Evolutionary conservation across 768 basidiomycete species (phyloP), one percentile per base, ranked within the genome.

Genomic region (Amyloporia xantha): DNA sequence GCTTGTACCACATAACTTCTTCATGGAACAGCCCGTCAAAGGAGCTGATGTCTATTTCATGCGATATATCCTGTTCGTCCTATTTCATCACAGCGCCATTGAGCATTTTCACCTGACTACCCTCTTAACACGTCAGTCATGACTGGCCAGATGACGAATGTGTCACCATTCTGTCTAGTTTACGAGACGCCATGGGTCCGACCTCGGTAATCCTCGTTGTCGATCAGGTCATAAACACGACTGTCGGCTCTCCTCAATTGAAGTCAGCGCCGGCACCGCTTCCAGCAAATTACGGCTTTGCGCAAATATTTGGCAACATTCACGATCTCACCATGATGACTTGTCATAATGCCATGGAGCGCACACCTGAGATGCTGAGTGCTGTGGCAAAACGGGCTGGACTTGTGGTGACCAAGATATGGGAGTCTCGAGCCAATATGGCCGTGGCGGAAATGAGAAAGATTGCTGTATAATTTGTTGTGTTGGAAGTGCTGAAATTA

Each of bases 291-390:
- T 55, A 55, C 23, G 54, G 51, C 11, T 12, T 7, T 5, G 50
- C 47, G 4, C 23, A 19, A 12, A 38, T 44, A 3, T 40, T 49
- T 19, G 26, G 27, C 6, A 47, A 55, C 39, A 30, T 41, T 11
- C 44, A 43, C 25, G 54, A 55, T 42, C 43, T 55, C 15, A 41
- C 44, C 44, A 55, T 55, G 54, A 40, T 55, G 13, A 35, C 48
- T 7, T 21, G 43, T 27, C 41, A 48, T 5, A 55, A 55, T 17
- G 48, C 48, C 17, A 43, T 19, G 12, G 54, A 55, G 38, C 41
- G 51, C n/a, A 52, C 48, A 4, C 54, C 51, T 0, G 54, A 49
- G 24, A 39, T 47, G 42, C 28, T 48, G 3, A 13, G 37, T 13
- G 24, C 25, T 2, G 49, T 55, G 17, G 54, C 54, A n/a, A 17